Base-by-base conservation (phyloP, 2,329 filamentous ascomycete genomes). In the Epichloe bromicola region DNA sequence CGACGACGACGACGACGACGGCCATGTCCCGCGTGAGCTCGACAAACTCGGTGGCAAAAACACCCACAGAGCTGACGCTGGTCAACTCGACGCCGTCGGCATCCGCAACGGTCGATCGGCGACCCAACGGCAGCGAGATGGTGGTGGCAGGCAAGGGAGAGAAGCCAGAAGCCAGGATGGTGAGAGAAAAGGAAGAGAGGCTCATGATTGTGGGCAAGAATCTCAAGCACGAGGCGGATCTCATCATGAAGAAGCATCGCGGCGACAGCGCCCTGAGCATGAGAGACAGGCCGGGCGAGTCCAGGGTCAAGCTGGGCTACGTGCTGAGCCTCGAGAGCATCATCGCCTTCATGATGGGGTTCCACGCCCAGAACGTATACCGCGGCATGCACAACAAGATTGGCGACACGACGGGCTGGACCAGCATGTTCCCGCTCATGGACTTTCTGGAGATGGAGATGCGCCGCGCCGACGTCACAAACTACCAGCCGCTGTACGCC, bases 21-120 rank as follows among this genome's bases (percentile, higher is more conserved):
- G 62, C 74, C 51, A 79, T 79, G 74, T 75, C 71, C 5, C 73
- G 76, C 4, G 74, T 72, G 36, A 69, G 74, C 48, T 79, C 77
- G 1, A 76, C 64, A 60, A 76, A 74, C 58, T 79, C 76, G 1
- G 67, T 74, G 53, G 70, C 68, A 7, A 67, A 73, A 41, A 79
- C 77, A 0, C 76, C 77, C 0, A 73, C 74, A 19, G 72, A 73
- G 7, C 57, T n/a, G n/a, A n/a, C n/a, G n/a, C n/a, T 65, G 3
- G 66, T 67, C 46, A 70, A 54, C 52, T 59, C 58, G 39, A 65
- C 65, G 5, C 63, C 63, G 3, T 59, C 60, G 5, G 57, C 64
- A 5, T 53, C 59, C 0, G 54, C 56, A 11, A 38, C 47, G 3
- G 23, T 34, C 8, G 64, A 67, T 14, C 61, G 60, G 17, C 58